These are phyloP conservation scores for Podospora tetraspora DNA, from an alignment of 495 filamentous ascomycete species.

Conservation along the genomic window DNA sequence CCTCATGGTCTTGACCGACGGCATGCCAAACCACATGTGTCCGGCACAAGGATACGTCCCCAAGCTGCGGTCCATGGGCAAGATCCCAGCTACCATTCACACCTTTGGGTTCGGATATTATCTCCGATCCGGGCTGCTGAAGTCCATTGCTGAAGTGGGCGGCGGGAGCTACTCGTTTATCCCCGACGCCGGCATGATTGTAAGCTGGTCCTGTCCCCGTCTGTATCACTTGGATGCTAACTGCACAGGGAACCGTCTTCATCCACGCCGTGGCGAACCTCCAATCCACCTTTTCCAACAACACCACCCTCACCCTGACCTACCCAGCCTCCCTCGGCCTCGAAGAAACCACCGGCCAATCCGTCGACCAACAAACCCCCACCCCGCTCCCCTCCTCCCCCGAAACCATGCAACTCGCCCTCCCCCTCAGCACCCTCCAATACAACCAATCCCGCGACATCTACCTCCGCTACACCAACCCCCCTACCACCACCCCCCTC, in stretches of 20 bases:
- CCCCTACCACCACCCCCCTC: background rate
- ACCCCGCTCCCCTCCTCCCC: conserved; percentile 5
- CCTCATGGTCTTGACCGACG: conserved; percentile 45
- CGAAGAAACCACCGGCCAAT: conserved; percentile 32
- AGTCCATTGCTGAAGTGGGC: conserved; percentile 40
- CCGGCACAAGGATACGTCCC: conserved; percentile 34
- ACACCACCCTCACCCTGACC: conserved; percentile 29
- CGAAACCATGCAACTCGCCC: conserved; percentile 20
- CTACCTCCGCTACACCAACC: conserved; percentile 26
- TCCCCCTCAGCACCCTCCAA: conserved; percentile 38
- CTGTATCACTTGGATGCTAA: background rate
- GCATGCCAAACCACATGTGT: conserved; percentile 37
- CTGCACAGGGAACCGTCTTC: conserved; percentile 26
- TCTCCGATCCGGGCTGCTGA: conserved; percentile 38
- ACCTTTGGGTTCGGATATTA: conserved; percentile 46
- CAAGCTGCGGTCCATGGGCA: conserved; percentile 31
- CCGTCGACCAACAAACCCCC: conserved; percentile 25
- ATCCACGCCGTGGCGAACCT: conserved; percentile 45
- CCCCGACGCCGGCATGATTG: conserved; percentile 46
- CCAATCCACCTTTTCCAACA: conserved; percentile 40
- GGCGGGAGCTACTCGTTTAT: conserved; percentile 45
- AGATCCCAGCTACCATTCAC: conserved; percentile 37
- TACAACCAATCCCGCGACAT: conserved; percentile 47
- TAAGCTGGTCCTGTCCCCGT: conserved; percentile 8
- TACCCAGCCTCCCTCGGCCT: conserved; percentile 30